A percentile compares a stretch with the other conserved stretches of the same genome.
phyloP scores from a whole-genome alignment of 2,329 filamentous ascomycete species.

The Apiospora arundinis region DNA sequence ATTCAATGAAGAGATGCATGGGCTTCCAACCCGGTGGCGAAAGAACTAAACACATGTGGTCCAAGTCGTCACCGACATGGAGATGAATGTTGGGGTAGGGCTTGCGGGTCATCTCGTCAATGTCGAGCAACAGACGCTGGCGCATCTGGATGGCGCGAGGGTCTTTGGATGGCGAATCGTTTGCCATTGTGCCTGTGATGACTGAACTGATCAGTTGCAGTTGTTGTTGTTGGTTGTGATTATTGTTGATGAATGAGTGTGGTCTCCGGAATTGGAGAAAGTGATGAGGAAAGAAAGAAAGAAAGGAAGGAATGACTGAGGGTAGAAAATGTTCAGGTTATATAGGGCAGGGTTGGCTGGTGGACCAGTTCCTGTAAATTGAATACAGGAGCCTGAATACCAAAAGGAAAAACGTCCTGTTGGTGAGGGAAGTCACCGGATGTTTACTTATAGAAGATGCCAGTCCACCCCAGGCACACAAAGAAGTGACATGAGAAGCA shows the following conservation, averaged over 20 bases:
- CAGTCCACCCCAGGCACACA: neutral
- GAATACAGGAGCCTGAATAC: neutral
- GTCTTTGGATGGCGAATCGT: neutral
- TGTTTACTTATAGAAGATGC: neutral
- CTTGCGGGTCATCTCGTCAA: conserved; percentile 50
- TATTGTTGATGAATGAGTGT: neutral
- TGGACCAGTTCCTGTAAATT: neutral
- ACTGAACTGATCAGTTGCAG: neutral
- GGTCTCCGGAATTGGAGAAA: neutral
- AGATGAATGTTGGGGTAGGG: conserved; percentile 55
- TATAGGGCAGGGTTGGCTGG: neutral
- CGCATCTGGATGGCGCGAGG: neutral
- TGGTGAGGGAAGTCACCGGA: no score
- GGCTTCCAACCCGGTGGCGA: conserved; percentile 45
- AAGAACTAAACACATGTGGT: conserved; percentile 50
- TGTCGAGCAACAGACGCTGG: conserved; percentile 48
- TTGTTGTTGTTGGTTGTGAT: neutral
- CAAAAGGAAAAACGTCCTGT: neutral
- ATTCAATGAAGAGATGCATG: conserved; percentile 50
- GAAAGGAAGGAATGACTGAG: neutral
- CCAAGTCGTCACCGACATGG: conserved; percentile 44
- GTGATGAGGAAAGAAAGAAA: neutral
- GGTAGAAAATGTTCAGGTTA: neutral
- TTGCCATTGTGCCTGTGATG: neutral
- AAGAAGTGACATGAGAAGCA: neutral